A percentile compares a stretch with the other conserved stretches of the same genome.
phyloP scores from a whole-genome alignment of 106 monocot species.

The Allium sativum region DNA sequence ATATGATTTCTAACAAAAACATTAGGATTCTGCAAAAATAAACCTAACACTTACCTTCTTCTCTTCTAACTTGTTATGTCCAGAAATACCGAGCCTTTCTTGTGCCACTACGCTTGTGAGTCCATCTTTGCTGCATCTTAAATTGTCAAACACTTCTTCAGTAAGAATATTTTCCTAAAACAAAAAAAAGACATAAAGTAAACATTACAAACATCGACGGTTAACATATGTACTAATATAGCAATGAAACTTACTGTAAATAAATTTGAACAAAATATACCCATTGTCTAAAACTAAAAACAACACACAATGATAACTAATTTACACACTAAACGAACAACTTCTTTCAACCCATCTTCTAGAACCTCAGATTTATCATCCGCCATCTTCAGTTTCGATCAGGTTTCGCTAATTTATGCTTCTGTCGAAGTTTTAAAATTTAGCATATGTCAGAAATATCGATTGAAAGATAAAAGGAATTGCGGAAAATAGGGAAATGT shows the following conservation, averaged over 20 bases:
- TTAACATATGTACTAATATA: too few relatives aligned
- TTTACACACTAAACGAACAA: constrained; percentile 2
- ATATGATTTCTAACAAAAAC: too few relatives aligned
- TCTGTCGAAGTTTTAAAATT: not conserved
- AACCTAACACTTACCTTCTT: constrained; percentile 47
- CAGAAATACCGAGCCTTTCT: constrained; percentile 71
- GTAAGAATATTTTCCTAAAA: constrained; percentile 75
- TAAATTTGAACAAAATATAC: too few relatives aligned
- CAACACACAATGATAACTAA: not conserved
- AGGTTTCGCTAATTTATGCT: not conserved
- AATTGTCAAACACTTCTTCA: constrained; percentile 87
- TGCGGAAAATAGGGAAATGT: not conserved
- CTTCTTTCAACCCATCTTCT: constrained; percentile 8
- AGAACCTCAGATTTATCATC: constrained; percentile 9
- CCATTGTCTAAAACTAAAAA: not conserved
- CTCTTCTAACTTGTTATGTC: constrained; percentile 97
- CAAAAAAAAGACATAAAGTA: not conserved
- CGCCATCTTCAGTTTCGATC: not conserved
- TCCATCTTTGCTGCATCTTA: constrained; percentile 80
- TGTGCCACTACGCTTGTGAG: constrained; percentile 50
- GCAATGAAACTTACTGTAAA: too few relatives aligned
- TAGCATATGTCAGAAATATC: not conserved
- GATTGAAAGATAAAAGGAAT: not conserved
- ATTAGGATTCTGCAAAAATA: too few relatives aligned
- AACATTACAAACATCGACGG: not conserved